Base-by-base conservation (phyloP, 2,329 filamentous ascomycete species). In the Arthrobotrys megalospora region DNA sequence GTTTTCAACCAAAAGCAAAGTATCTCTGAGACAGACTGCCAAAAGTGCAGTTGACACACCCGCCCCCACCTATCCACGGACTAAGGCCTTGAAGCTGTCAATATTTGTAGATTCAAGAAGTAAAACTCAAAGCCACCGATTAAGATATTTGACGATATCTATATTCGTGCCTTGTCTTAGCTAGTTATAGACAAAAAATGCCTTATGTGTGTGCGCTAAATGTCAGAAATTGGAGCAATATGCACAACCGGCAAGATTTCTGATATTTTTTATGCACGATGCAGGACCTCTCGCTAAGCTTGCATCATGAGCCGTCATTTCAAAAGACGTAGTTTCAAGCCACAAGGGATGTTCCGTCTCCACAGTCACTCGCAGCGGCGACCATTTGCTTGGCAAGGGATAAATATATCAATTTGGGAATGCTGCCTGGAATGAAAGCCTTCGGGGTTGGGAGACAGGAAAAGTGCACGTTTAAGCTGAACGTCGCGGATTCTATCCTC, bases 321-420 rank as follows among this genome's bases (percentile, higher is more conserved):
- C n/a, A 19, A 50, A 43, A 36, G 8, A 53, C 24, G 14, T 45
- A 28, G 41, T 52, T 52, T 14, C 41, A 75, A 75, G 53, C 43
- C 43, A 68, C 70, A 62, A 65, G 43, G 48, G 58, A 67, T 43
- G 38, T 72, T 67, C 75, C 62, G 52, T 68, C 67, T 36, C 67
- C 72, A 76, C 67, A 43, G 36, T 47, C 16, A 65, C 65, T 45
- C 67, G 75, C 75, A 78, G 75, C 75, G 75, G 75, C 75, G 75
- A 78, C 75, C 75, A 78, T 38, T 78, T 47, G 6, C 75, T 78
- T 78, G 75, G 75, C 75, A 71, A 43, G 12, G 32, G 32, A 58
- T 66, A 24, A 71, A 66, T 41, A 28, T 66, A 66, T 55, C 50
- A n/a, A 24, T 45, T 64, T 53, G 43, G 55, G 67, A 63, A 72